Evolutionary conservation across 257 asterid species (phyloP), one percentile per base, ranked within the genome.

Genomic region (Nicotiana obtusifolia): DNA sequence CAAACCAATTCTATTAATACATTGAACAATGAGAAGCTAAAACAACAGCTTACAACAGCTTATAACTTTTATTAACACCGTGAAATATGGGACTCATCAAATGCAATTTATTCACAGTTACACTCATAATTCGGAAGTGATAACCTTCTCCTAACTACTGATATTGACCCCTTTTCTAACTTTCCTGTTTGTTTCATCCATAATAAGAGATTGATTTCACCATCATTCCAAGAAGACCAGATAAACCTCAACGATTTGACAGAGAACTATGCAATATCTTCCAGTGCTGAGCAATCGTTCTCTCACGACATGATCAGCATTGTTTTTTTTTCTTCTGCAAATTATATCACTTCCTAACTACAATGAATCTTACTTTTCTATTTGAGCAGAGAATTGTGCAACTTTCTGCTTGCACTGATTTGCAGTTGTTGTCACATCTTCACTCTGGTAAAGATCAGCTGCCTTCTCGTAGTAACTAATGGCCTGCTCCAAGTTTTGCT

Each of bases 391-490:
- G 86, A 91, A 93, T 81, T 95, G 97, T 1, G 99, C 98, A 79
- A 95, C 83, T 90, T 93, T 95, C 88, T 91, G 97, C 86, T 91
- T 92, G 96, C 99, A 95, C 84, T 95, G 98, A 85, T 94, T 95
- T 78, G 98, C 97, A 73, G 95, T 82, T 75, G 98, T 88, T 20
- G 94, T 91, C 20, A 85, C 96, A 19, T 94, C 97, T 87, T 95
- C 98, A 82, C 94, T 90, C 88, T 89, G 92, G 86, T 91, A 95
- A 86, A 94, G 96, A 86, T 95, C 99, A 88, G 97, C 90, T 82
- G 99, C 97, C 87, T 82, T 91, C 81, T 94, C 97, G 84, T 92
- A 94, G 91, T 89, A 92, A 77, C 76, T 88, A 84, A 94, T 90
- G 81, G 99, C 91, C 87, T 92, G 90, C 76, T 91, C 97, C 88